Percentiles rank a stretch among this genome's conserved stretches.
Conservation (phyloP, 139 green algal genomes). For the Yamagishiella unicocca region DNA sequence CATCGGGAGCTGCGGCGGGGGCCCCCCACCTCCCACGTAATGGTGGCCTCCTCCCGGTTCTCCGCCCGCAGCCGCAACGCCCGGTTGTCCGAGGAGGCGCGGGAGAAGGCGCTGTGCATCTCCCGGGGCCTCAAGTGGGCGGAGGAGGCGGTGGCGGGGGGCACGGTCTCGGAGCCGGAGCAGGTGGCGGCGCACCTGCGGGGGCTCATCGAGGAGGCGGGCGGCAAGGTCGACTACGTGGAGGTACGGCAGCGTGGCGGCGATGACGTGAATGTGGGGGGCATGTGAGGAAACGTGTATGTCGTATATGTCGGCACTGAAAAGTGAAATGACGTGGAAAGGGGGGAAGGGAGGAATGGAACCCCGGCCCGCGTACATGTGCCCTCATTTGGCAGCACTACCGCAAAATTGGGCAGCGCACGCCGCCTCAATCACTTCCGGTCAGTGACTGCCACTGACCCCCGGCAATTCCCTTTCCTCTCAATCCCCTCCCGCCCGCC, state of each 20-base stretch:
- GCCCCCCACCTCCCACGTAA: not conserved
- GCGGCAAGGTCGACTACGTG: slow-evolving; percentile 92
- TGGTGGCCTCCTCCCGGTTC: not conserved
- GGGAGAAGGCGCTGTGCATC: slow-evolving; percentile 76
- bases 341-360: too few species aligned
- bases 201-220: slow-evolving; percentile 61
- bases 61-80: slow-evolving; percentile 85
- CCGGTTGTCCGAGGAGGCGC: slow-evolving; percentile 76
- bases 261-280: too few species aligned
- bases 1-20: not conserved
- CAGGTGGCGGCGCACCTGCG: slow-evolving; percentile 59
- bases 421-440: not conserved
- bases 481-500: not conserved
- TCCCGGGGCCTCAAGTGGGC: slow-evolving; percentile 61
- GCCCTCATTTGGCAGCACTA: too few species aligned
- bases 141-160: slow-evolving; percentile 39
- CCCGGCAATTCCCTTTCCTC: not conserved
- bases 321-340: not conserved
- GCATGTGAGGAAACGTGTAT: not conserved
- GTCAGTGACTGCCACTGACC: not conserved
- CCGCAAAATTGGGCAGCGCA: not conserved
- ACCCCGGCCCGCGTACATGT: too few species aligned
- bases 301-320: too few species aligned
- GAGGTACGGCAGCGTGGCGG: too few species aligned
- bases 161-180: not conserved